A percentile compares a stretch with the other conserved stretches of the same genome.
These are phyloP conservation scores for Aspergillus ostianus DNA, from an alignment of 495 filamentous ascomycete species.

Conservation along the genomic window DNA sequence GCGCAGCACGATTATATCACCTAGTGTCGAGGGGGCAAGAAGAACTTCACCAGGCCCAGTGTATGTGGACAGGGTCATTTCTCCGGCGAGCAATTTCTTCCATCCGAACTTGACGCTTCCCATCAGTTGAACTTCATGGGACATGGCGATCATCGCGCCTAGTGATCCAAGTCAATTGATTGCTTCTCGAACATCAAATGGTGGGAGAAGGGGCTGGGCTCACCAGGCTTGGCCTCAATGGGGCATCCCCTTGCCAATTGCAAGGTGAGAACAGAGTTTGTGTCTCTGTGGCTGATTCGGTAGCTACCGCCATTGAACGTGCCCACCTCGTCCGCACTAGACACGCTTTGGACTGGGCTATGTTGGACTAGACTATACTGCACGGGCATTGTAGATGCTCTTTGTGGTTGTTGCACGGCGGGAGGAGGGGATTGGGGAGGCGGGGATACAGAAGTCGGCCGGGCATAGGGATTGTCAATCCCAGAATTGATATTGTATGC, in stretches of 20 bases:
- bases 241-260: slow-evolving; percentile 90
- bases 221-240: slow-evolving; percentile 75
- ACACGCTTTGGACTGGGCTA: slow-evolving; percentile 40
- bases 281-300: slow-evolving; percentile 87
- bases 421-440: slow-evolving; percentile 21
- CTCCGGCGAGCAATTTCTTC: slow-evolving; percentile 81
- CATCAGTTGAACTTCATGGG: slow-evolving; percentile 76
- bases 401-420: slow-evolving; percentile 20
- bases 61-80: slow-evolving; percentile 73
- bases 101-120: slow-evolving; percentile 76
- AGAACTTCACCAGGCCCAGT: slow-evolving; percentile 92
- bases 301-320: slow-evolving; percentile 97
- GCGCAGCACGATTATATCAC: slow-evolving; percentile 81
- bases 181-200: neutral
- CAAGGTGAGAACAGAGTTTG: slow-evolving; percentile 83
- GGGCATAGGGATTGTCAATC: slow-evolving; percentile 4
- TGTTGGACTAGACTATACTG: slow-evolving; percentile 50
- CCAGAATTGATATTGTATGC: slow-evolving; percentile 7
- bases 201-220: slow-evolving; percentile 7
- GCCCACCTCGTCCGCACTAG: slow-evolving; percentile 67
- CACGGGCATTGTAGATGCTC: slow-evolving; percentile 20
- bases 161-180: neutral
- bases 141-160: slow-evolving; percentile 96
- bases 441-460: slow-evolving; percentile 4
- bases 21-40: slow-evolving; percentile 73